Base-by-base conservation (phyloP, 1,284 basidiomycete species). In the Cryptococcus sp. region DNA sequence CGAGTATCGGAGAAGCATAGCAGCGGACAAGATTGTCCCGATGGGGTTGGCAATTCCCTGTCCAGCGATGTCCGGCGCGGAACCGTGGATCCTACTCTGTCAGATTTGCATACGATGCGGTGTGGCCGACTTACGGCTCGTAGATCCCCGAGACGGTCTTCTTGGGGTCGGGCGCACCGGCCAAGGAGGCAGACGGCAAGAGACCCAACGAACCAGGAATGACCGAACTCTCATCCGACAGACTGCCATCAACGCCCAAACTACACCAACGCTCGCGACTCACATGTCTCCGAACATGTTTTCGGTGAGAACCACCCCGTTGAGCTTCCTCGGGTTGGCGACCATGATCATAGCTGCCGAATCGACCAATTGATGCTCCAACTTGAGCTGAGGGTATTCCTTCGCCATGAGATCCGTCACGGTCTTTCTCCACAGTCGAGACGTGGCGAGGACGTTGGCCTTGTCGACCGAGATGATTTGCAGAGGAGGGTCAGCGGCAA, bases 141-240 rank as follows among this genome's bases (percentile, higher is more conserved):
- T 98, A 98, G 47, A 99, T 76, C 43, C 95, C 95, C 75, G 86
- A 85, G 54, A 81, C 75, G 53, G 82, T 77, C 25, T 82, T 80
- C 16, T 72, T 76, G 25, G 84, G 79, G 43, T 83, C 77, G 1
- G 94, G 95, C 25, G 92, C 86, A 37, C 90, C 92, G 5, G 92
- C 87, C 24, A 66, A 53, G 10, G 92, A 97, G 10, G 94, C 94
- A 10, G 94, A 97, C 18, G 95, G 94, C 12, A 98, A 79, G 21
- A 99, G 81, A 49, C 95, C 95, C 6, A 98, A 83, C 25, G 95
- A 95, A 22, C 95, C 95, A 23, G 94, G 95, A 64, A 98, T 97
- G 57, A 98, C 91, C 59, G 92, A 97, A 16, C 86, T 84, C 74
- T 98, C 91, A 71, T 97, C 93, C 11, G 91, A 94, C 47, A 97